phyloP scores from a whole-genome alignment of 2,329 filamentous ascomycete species.

The Endocalyx cinctus region DNA sequence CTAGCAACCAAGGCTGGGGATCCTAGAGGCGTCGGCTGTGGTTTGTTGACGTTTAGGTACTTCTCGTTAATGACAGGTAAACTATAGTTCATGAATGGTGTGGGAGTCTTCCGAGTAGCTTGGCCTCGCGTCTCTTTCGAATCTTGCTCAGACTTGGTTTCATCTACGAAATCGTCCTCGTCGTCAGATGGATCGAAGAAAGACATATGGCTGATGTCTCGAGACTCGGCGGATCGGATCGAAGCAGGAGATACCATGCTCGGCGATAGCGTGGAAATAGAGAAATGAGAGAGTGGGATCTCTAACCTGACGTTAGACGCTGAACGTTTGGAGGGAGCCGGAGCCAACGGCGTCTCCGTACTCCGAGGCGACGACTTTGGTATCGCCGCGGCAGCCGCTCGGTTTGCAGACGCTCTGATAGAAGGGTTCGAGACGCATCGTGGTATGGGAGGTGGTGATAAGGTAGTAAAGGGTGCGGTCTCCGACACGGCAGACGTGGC shows the following conservation, averaged over 20 bases:
- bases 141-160: slow-evolving; percentile 31
- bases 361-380: slow-evolving; percentile 4
- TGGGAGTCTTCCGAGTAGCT: slow-evolving; percentile 11
- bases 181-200: slow-evolving; percentile 45
- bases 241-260: slow-evolving; percentile 30
- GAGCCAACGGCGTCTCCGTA: slow-evolving; percentile 14
- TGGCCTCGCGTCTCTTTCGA: slow-evolving; percentile 19
- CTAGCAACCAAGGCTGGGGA: slow-evolving; percentile 26
- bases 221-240: slow-evolving; percentile 29
- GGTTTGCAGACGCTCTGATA: slow-evolving; percentile 11
- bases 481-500: slow-evolving; percentile 48
- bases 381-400: slow-evolving; percentile 14
- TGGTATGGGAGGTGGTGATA: slow-evolving; percentile 51
- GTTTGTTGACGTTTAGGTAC: slow-evolving; percentile 16
- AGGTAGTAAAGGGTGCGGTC: slow-evolving; percentile 37
- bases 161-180: slow-evolving; percentile 35
- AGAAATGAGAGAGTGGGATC: slow-evolving; percentile 22
- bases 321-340: slow-evolving; percentile 2
- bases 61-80: no score
- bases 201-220: slow-evolving; percentile 34
- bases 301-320: slow-evolving; percentile 11
- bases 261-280: slow-evolving; percentile 23
- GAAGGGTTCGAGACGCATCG: slow-evolving; percentile 29
- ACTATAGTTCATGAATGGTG: slow-evolving; percentile 39
- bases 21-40: slow-evolving; percentile 16